Conservation (phyloP, 768 basidiomycete genomes). For the Leccinellum albellum region DNA sequence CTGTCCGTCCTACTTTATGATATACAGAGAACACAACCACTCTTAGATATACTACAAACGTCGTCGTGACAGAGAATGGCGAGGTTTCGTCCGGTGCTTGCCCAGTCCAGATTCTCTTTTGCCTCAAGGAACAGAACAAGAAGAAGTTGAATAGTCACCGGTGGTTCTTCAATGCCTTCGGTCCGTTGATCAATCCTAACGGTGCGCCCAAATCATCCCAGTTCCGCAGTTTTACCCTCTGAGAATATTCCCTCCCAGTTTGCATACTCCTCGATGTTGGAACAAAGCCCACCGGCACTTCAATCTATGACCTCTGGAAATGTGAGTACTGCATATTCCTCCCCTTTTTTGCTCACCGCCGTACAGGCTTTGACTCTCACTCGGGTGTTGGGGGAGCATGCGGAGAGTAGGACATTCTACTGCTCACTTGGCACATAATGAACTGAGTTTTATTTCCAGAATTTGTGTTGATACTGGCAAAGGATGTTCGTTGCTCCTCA, state of each 20-base stretch:
- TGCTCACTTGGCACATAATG: background rate
- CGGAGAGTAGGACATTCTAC: conserved; percentile 62
- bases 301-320: conserved; percentile 97
- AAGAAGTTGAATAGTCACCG: conserved; percentile 95
- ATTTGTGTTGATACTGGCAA: conserved; percentile 81
- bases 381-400: conserved; percentile 90
- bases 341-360: conserved; percentile 2
- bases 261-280: conserved; percentile 93
- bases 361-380: conserved; percentile 71
- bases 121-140: conserved; percentile 93
- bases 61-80: conserved; percentile 73
- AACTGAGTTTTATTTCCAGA: conserved; percentile 32
- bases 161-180: conserved; percentile 98
- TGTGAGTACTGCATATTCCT: conserved; percentile 36
- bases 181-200: conserved; percentile 81
- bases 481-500: conserved; percentile 66
- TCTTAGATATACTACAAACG: conserved; percentile 69
- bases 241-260: conserved; percentile 40
- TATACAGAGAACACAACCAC: background rate
- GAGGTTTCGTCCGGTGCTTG: conserved; percentile 75
- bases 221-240: background rate
- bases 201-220: conserved; percentile 37
- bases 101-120: conserved; percentile 85
- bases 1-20: background rate
- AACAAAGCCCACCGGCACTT: conserved; percentile 91